Base-by-base conservation (phyloP, 2,329 filamentous ascomycete species). In the Xylaria sp. region DNA sequence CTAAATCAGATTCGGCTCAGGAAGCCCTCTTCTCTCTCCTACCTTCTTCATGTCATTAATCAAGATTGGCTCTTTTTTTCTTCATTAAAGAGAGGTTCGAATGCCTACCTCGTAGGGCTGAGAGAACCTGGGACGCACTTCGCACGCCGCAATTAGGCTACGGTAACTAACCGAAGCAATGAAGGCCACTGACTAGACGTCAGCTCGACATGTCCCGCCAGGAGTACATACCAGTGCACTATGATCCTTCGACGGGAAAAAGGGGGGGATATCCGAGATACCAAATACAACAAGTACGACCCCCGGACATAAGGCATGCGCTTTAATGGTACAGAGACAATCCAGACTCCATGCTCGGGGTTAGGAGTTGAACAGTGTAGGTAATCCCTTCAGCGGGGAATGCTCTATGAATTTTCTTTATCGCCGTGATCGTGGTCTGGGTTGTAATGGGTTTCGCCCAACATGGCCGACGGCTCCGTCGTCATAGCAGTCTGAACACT, bases 361-460 rank as follows among this genome's bases (percentile, higher is more conserved):
- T 18, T 57, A 57, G 52, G 58, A 19, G 47, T 34, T 58, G 46
- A 59, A 56, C 10, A 55, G 42, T 46, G 47, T 13, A 30, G 23
- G 23, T 52, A 57, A 59, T 57, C 55, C 35, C 16, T 58, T 48
- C n/a, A 30, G 23, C 18, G 11, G 9, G 16, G 6, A 39, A 1
- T 57, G 16, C 18, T 55, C 65, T 60, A 70, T 51, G 67, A 70
- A 61, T 64, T 66, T 18, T 66, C 65, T 60, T 72, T 76, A 23
- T 75, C 74, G 54, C 68, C 67, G 39, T 67, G 69, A 57, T 85
- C 81, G 57, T 85, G 77, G 49, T 90, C 87, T 1, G 87, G 86
- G 30, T 85, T 83, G 68, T 90, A 90, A 67, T 78, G 88, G 39
- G 87, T 90, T 73, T 88, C 87, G 19, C 87, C 87, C 16, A 90